Base-by-base conservation (phyloP, 441 rosid species). In the Aleurites moluccanus region DNA sequence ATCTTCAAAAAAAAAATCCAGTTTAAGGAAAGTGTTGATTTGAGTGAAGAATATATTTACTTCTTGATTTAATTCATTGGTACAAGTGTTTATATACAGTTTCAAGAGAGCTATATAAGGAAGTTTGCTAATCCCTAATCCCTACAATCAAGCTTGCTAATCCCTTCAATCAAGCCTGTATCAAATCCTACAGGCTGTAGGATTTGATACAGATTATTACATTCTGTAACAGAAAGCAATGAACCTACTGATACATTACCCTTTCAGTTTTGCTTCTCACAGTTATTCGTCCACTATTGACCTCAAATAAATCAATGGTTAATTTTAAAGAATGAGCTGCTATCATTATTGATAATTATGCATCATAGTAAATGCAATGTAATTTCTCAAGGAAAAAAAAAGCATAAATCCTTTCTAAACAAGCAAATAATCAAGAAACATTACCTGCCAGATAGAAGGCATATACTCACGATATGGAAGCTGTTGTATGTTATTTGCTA, bases 361-460 rank as follows among this genome's bases (percentile, higher is more conserved):
- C 52, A n/a, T 44, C 28, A 21, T 62, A 30, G 2, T 53, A 45
- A 55, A 55, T 55, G 53, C 25, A 64, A 28, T 55, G 13, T 27
- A 67, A 27, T 55, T 65, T 63, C 14, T 15, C 27, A 53, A 38
- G 66, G n/a, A 30, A 38, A 23, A 40, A 55, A 42, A 56, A 4
- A 10, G 25, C 66, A 40, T 16, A 47, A 40, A 40, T 53, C 8
- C 55, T 50, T 30, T 27, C 23, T 33, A 8, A 10, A 49, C 63
- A 56, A 27, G 52, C 33, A 70, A 49, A 61, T 56, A 74, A 71
- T 38, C 70, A 66, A 82, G 61, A n/a, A 56, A 73, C 25, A 73
- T 74, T 76, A 92, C 98, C 95, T 90, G 97, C 98, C 97, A 94
- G 69, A 84, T 80, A 78, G 87, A 86, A 70, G 98, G 93, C 96